Base-by-base conservation (phyloP, 1,284 basidiomycete genomes). In the Vanrija sp. region DNA sequence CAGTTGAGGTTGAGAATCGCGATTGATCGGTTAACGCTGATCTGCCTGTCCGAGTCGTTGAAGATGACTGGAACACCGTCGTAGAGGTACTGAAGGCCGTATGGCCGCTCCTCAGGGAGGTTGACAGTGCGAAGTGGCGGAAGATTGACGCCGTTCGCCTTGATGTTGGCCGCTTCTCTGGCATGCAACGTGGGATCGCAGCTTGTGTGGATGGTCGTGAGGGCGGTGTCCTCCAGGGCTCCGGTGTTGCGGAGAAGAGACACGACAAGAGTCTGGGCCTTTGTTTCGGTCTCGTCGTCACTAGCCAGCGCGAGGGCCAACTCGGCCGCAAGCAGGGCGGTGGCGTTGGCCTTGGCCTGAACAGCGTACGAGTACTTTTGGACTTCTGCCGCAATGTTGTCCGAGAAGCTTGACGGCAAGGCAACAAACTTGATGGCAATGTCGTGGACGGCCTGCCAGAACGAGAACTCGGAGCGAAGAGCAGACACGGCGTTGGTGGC, bases 51-150 rank as follows among this genome's bases (percentile, higher is more conserved):
- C 16, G 64, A 55, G 38, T 78, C 75, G 50, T 58, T 58, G 54
- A 56, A 58, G 38, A 58, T 57, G 12, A 55, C 49, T 2, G 55
- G 57, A n/a, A 50, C 43, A 25, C 65, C 48, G 57, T 62, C 77
- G 71, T 91, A 94, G 6, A 85, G 77, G 67, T 91, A 97, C 55
- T 83, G 79, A 54, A 89, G 85, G 3, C 93, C 93, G 62, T 86
- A 91, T 39, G 86, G 84, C 38, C 90, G 83, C 61, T 90, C 85
- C 12, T 83, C 80, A 10, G 82, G 65, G 3, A 86, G 82, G 28
- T 83, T 82, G 25, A 85, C 83, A 0, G 81, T 80, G 48, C 84
- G 84, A 43, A 93, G 75, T 1, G 58, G 55, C 19, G 69, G 68
- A 44, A 79, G 54, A 28, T 69, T 52, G 43, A 78, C 63, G 2